Percentiles rank a stretch among this genome's conserved stretches.
Evolutionary conservation across 768 basidiomycete genomes (phyloP).

Genomic region (Termitomyces bulborhizus): DNA sequence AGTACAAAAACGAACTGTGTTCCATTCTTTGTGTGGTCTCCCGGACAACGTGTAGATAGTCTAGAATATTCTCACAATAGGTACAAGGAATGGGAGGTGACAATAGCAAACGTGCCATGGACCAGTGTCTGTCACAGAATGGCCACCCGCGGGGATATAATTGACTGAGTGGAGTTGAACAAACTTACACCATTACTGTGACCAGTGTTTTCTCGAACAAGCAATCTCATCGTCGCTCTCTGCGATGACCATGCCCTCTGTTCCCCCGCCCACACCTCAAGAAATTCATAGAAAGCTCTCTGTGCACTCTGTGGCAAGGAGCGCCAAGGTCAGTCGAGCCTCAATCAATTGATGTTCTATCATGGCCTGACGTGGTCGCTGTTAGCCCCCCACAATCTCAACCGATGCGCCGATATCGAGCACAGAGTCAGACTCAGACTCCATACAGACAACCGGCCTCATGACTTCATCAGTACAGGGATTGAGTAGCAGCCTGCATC

Average conservation of each 20-base stretch:
- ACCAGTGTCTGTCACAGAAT: background rate
- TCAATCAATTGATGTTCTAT: slow-evolving; percentile 9
- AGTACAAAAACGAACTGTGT: background rate
- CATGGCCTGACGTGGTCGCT: slow-evolving; percentile 3
- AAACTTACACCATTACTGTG: slow-evolving; percentile 1
- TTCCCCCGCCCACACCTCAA: slow-evolving; percentile 73
- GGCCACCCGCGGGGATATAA: slow-evolving; percentile 3
- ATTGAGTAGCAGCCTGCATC: slow-evolving; percentile 18
- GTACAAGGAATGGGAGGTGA: background rate
- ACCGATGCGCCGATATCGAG: slow-evolving; percentile 45
- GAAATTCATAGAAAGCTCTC: slow-evolving; percentile 86
- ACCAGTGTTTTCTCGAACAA: background rate
- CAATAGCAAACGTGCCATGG: background rate
- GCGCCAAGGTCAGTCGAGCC: slow-evolving; percentile 34
- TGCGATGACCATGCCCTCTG: slow-evolving; percentile 16
- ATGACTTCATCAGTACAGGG: slow-evolving; percentile 30
- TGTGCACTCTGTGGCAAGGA: slow-evolving; percentile 55
- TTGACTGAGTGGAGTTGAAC: slow-evolving; percentile 1
- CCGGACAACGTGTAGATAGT: too few species aligned
- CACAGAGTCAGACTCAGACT: slow-evolving; percentile 86
- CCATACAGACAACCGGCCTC: slow-evolving; percentile 51
- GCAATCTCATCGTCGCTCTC: slow-evolving; percentile 26
- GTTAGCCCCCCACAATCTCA: slow-evolving; percentile 16
- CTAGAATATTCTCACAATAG: background rate
- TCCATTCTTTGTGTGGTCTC: background rate